Evolutionary conservation across 129 eudicot genomes (phyloP).

Genomic region (Dittrichia graveolens): DNA sequence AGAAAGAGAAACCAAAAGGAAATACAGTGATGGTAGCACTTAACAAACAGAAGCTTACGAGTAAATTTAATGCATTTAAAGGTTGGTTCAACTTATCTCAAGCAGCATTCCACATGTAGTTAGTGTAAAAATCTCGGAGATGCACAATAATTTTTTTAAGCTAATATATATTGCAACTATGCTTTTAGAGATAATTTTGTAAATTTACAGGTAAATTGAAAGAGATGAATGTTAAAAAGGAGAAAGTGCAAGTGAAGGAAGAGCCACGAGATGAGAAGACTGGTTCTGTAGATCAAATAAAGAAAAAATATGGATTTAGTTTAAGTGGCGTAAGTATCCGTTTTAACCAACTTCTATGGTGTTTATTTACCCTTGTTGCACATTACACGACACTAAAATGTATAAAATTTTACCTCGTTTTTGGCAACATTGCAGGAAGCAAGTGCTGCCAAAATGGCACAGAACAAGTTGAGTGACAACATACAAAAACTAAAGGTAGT

Average conservation of each 20-base stretch:
- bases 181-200: conserved; percentile 3
- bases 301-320: conserved; percentile 89
- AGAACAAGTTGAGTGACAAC: conserved; percentile 66
- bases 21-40: conserved; percentile 59
- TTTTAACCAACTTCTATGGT: background rate
- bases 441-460: conserved; percentile 63
- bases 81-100: conserved; percentile 49
- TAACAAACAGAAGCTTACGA: conserved; percentile 72
- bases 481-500: conserved; percentile 68
- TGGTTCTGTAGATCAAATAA: conserved; percentile 84
- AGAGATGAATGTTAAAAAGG: conserved; percentile 68
- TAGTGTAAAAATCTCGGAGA: background rate
- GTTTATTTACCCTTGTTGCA: background rate
- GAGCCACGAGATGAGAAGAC: conserved; percentile 64
- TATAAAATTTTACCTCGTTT: background rate
- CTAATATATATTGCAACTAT: too few relatives aligned
- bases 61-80: conserved; percentile 76
- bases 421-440: conserved; percentile 53
- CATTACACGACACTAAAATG: background rate
- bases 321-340: conserved; percentile 58
- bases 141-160: too few relatives aligned
- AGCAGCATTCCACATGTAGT: background rate
- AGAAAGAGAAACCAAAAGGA: conserved; percentile 81
- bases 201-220: conserved; percentile 65
- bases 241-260: conserved; percentile 59